These are phyloP conservation scores for Xylaria grammica DNA, from an alignment of 495 filamentous ascomycete genomes.

Conservation along the genomic window DNA sequence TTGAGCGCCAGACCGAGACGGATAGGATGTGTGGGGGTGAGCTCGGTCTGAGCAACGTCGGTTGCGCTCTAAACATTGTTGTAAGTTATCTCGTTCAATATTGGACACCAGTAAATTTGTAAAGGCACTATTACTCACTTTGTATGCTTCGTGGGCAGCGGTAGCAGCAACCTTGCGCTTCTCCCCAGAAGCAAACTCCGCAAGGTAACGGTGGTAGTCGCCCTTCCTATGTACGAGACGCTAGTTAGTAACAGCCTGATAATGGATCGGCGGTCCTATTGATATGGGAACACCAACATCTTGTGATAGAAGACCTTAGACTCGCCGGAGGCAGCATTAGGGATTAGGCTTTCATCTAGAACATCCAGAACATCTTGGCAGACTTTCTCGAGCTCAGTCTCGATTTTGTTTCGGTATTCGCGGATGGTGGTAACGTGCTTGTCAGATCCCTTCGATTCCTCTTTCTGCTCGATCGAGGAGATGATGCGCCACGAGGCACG, in stretches of 20 bases:
- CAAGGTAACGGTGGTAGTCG: conserved; percentile 99
- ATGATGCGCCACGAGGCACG: conserved; percentile 99
- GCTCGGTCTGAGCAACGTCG: conserved; percentile 96
- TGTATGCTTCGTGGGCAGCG: conserved; percentile 98
- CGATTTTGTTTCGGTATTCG: conserved; percentile 99
- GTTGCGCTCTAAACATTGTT: conserved; percentile 77
- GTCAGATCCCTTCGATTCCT: conserved; percentile 98
- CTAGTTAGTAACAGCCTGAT: conserved; percentile 3
- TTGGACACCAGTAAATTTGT: neutral
- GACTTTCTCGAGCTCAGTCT: conserved; percentile 95
- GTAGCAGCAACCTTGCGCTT: conserved; percentile 98
- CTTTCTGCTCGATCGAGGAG: conserved; percentile 99
- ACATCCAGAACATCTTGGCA: conserved; percentile 99
- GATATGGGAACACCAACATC: conserved; percentile 66
- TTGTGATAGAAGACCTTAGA: conserved; percentile 99
- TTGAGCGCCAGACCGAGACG: conserved; percentile 97
- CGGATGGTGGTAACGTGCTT: conserved; percentile 96
- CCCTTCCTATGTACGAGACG: conserved; percentile 77
- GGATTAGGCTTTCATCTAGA: conserved; percentile 92
- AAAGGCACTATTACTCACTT: conserved; percentile 62
- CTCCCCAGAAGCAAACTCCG: conserved; percentile 97
- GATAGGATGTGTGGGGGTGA: conserved; percentile 98
- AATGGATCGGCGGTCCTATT: neutral
- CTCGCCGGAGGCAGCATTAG: conserved; percentile 97
- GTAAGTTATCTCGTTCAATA: conserved; percentile 8